Percentiles rank a stretch among this genome's conserved stretches.
Conservation (phyloP, 495 filamentous ascomycete genomes). For the Hyaloscypha variabilis region DNA sequence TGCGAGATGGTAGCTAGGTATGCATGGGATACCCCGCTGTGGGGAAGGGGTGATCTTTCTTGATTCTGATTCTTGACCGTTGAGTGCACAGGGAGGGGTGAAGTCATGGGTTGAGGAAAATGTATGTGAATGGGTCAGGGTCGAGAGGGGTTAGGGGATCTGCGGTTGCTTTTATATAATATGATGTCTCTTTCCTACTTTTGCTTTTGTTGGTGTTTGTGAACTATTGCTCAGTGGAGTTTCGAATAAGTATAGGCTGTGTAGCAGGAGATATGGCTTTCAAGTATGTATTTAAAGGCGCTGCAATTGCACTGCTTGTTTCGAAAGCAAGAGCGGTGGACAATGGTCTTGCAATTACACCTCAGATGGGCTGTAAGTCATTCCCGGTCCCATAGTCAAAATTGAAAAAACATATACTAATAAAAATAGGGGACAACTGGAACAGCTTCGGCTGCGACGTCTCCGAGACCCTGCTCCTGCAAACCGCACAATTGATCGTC, state of each 20-base stretch:
- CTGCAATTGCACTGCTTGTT: constrained; percentile 10
- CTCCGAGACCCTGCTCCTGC: constrained; percentile 49
- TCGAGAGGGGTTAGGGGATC: constrained; percentile 1
- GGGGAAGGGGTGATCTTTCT: neutral
- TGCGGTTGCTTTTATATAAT: neutral
- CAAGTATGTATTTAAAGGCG: constrained; percentile 7
- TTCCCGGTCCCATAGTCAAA: neutral
- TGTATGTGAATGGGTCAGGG: neutral
- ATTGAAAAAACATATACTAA: neutral
- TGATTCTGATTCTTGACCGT: too few species aligned
- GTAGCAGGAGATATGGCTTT: constrained; percentile 19
- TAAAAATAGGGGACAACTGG: constrained; percentile 43
- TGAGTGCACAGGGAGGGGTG: neutral
- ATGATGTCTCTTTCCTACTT: neutral
- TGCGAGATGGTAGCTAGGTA: neutral
- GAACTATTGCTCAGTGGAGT: too few species aligned
- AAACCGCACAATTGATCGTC: constrained; percentile 50
- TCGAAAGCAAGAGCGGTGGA: constrained; percentile 22
- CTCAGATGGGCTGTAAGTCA: constrained; percentile 32
- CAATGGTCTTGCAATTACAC: constrained; percentile 34
- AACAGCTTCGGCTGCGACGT: constrained; percentile 57
- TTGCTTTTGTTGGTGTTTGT: neutral
- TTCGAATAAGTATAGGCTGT: too few species aligned
- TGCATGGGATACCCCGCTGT: constrained; percentile 1
- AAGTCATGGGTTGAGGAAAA: neutral